Conservation (phyloP, 768 basidiomycete genomes). For the Boletus vinaceobasis region DNA sequence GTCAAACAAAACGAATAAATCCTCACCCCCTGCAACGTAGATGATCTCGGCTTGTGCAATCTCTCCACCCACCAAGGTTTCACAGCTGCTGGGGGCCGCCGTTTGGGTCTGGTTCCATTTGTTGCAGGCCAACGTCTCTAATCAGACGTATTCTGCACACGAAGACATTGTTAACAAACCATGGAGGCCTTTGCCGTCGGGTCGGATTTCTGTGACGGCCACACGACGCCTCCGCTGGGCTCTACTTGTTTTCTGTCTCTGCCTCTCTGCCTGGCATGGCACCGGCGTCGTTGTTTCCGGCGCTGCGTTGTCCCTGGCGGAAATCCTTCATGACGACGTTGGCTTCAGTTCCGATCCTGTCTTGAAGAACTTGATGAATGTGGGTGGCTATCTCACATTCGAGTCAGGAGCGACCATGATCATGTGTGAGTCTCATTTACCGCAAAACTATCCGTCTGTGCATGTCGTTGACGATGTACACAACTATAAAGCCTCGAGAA, state of each 20-base stretch:
- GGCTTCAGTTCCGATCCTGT: slow-evolving; percentile 25
- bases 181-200: slow-evolving; percentile 37
- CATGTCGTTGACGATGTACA: background rate
- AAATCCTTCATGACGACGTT: slow-evolving; percentile 31
- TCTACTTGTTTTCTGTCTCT: slow-evolving; percentile 28
- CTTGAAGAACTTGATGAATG: slow-evolving; percentile 31
- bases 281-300: slow-evolving; percentile 18
- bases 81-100: slow-evolving; percentile 1
- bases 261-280: slow-evolving; percentile 21
- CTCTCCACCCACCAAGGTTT: background rate
- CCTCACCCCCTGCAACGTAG: background rate
- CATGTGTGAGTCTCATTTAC: slow-evolving; percentile 14
- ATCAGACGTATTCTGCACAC: slow-evolving; percentile 24
- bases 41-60: slow-evolving; percentile 7
- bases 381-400: slow-evolving; percentile 31
- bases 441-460: too few relatives aligned
- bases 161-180: slow-evolving; percentile 36
- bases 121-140: slow-evolving; percentile 33
- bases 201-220: slow-evolving; percentile 24
- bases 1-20: background rate
- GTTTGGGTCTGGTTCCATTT: slow-evolving; percentile 34
- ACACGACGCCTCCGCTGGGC: slow-evolving; percentile 32
- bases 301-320: slow-evolving; percentile 19
- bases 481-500: background rate
- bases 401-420: slow-evolving; percentile 35